Base-by-base conservation (phyloP, 805 yeast genomes). In the Candida odintsovae region DNA sequence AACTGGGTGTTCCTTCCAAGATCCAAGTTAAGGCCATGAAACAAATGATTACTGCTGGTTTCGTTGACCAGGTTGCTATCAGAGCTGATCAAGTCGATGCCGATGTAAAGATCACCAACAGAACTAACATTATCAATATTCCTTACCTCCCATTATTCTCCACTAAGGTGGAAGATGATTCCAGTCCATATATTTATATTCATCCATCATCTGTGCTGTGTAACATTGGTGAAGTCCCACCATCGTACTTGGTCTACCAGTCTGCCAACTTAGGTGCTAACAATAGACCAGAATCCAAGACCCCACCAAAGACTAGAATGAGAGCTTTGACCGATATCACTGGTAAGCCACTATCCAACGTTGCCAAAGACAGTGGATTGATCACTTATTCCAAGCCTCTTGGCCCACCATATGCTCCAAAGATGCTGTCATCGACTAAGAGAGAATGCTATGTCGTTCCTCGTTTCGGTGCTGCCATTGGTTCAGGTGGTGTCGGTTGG, bases 11-110 rank as follows among this genome's bases (percentile, higher is more conserved):
- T 7, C 97, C 97, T 1, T 67, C 75, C 9, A 76, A 78, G 33
- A 61, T 66, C 6, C 99, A 94, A 66, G 61, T 89, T 6, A 76
- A 80, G 44, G 85, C 94, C 0, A 65, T 94, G 51, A 90, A 89
- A 59, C 99, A 94, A 66, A 90, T 94, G 81, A 72, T 92, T 4
- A 78, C 96, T 6, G 83, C 97, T 0, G 99, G 98, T 0, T 94
- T 86, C 57, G 74, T 94, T 36, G 99, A 94, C 63, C 95, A 87
- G 60, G 76, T 92, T 20, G 95, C 95, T 1, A 77, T 88, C 15
- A 73, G 98, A 50, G 90, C 88, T 1, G 97, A 90, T 58, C 55
- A 80, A 28, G 66, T 81, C 7, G 80, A 86, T 18, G 70, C 81
- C 1, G 95, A 86, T 18, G 71, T 80, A 8, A 70, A 66, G 41